Conservation (phyloP, 352 stramenopile genomes). For the Globisporangium radiosum region DNA sequence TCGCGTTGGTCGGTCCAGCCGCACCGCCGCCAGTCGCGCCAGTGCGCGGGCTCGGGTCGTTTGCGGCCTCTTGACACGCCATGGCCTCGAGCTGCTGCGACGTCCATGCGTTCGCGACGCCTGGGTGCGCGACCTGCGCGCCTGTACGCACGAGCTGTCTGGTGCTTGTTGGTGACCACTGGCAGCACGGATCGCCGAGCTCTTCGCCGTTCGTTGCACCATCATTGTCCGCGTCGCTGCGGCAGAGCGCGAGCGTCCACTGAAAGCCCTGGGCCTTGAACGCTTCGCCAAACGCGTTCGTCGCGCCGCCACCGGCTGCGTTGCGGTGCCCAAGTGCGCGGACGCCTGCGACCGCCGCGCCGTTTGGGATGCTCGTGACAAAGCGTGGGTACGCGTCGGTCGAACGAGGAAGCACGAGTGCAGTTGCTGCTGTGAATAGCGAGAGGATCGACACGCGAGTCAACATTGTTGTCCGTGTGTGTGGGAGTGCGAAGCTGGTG, state of each 20-base stretch:
- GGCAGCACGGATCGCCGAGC: constrained; percentile 83
- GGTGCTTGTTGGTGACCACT: constrained; percentile 25
- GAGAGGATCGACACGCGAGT: too few species aligned
- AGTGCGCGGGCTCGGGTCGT: background rate
- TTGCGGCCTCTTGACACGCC: constrained; percentile 12
- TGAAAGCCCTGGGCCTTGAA: constrained; percentile 29
- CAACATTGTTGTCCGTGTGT: too few species aligned
- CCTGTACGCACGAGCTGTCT: background rate
- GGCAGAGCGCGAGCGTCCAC: constrained; percentile 57
- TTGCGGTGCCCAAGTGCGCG: constrained; percentile 51
- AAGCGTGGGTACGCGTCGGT: constrained; percentile 32
- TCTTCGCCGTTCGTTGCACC: constrained; percentile 86
- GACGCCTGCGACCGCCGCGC: constrained; percentile 33
- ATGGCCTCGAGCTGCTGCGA: constrained; percentile 13
- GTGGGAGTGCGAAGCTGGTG: too few species aligned
- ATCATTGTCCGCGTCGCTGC: constrained; percentile 68
- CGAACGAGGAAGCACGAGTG: background rate
- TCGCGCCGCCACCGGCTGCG: constrained; percentile 31
- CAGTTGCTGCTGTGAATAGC: background rate
- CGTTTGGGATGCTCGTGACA: constrained; percentile 59
- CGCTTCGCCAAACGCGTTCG: constrained; percentile 56
- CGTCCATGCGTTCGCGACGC: constrained; percentile 22
- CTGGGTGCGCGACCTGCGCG: constrained; percentile 20
- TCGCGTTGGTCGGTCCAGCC: background rate
- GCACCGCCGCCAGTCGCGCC: background rate